A percentile compares a stretch with the other conserved stretches of the same genome.
These are phyloP conservation scores for Pterocarpus santalinus DNA, from an alignment of 306 rosid species.

Conservation along the genomic window DNA sequence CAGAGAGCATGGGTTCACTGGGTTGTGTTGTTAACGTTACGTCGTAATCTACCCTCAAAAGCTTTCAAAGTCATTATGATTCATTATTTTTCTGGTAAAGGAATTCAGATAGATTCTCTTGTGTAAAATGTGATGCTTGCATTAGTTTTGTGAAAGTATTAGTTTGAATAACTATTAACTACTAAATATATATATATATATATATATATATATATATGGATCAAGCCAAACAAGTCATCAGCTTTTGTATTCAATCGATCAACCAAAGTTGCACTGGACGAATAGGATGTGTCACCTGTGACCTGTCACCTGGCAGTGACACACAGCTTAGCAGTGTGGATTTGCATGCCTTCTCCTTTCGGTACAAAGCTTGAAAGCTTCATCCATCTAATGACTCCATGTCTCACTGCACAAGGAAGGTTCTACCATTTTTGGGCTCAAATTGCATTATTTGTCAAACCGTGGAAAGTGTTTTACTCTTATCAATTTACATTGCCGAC, in stretches of 20 bases:
- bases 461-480: constrained; percentile 43
- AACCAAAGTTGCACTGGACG: not conserved
- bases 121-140: constrained; percentile 10
- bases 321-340: constrained; percentile 17
- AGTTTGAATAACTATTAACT: constrained; percentile 8
- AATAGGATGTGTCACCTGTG: constrained; percentile 10
- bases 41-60: constrained; percentile 36
- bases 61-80: constrained; percentile 4
- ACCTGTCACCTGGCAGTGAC: constrained; percentile 31
- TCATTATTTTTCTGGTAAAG: constrained; percentile 24
- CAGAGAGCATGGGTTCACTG: not conserved
- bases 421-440: constrained; percentile 36
- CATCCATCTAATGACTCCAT: constrained; percentile 13
- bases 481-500: not conserved
- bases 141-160: constrained; percentile 17
- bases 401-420: constrained; percentile 43
- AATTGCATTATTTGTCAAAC: constrained; percentile 25
- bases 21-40: constrained; percentile 6
- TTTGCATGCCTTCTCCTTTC: constrained; percentile 28
- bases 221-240: constrained; percentile 23
- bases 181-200: not conserved
- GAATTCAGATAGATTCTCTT: not conserved
- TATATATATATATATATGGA: not conserved
- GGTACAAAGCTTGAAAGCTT: not conserved
- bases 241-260: not conserved